phyloP scores from a whole-genome alignment of 169 alveolate genomes.

The Plasmodium billcollinsi region DNA sequence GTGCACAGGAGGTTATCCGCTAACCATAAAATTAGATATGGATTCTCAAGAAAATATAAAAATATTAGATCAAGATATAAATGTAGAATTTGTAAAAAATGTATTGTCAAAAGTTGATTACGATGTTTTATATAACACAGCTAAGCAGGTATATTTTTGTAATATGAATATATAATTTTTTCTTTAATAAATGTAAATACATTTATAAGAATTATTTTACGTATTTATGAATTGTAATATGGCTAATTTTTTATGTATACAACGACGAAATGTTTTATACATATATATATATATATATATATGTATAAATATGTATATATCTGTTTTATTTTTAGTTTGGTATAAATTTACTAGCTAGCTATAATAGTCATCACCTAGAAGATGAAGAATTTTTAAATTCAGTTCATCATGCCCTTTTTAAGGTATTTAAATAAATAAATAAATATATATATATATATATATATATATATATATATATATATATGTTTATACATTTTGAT shows the following conservation, averaged over 20 bases:
- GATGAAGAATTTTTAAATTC: slow-evolving; percentile 80
- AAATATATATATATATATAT: neutral
- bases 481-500: neutral
- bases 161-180: neutral
- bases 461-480: neutral
- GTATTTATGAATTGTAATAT: too few relatives aligned
- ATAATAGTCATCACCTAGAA: slow-evolving; percentile 78
- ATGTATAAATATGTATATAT: neutral
- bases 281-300: neutral
- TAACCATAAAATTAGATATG: slow-evolving; percentile 51
- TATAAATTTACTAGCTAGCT: slow-evolving; percentile 78
- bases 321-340: slow-evolving; percentile 73
- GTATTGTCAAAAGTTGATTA: slow-evolving; percentile 84
- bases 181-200: neutral
- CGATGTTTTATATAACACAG: slow-evolving; percentile 81
- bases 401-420: slow-evolving; percentile 82
- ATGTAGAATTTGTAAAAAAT: slow-evolving; percentile 83
- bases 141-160: slow-evolving; percentile 79
- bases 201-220: neutral
- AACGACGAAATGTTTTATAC: neutral
- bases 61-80: slow-evolving; percentile 81
- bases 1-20: slow-evolving; percentile 85
- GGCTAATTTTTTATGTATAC: too few relatives aligned
- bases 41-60: slow-evolving; percentile 74
- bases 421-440: slow-evolving; percentile 71